These are phyloP conservation scores for Pseudocercospora macadamiae DNA, from an alignment of 2,329 filamentous ascomycete species.

Conservation along the genomic window DNA sequence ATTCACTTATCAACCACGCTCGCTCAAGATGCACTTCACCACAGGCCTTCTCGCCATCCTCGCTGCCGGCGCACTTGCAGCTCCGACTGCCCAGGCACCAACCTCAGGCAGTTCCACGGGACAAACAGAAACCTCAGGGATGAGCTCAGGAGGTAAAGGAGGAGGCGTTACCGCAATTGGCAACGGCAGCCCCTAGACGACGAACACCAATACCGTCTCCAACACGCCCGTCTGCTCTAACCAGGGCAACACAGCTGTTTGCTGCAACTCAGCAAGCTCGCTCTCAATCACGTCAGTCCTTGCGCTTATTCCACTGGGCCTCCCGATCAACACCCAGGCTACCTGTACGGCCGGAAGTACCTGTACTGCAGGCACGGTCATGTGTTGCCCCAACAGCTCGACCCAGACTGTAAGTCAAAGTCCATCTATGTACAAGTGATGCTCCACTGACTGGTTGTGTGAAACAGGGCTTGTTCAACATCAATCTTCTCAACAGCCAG, in stretches of 20 bases:
- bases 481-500: neutral
- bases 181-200: too few relatives aligned
- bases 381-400: neutral
- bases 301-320: too few relatives aligned
- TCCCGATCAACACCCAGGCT: too few relatives aligned
- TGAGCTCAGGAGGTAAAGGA: neutral
- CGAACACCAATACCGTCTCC: neutral
- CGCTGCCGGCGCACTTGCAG: neutral
- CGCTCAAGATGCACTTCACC: neutral
- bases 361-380: neutral
- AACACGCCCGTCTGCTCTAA: neutral
- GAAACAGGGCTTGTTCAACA: neutral
- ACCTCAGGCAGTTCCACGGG: too few relatives aligned
- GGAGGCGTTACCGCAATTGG: neutral
- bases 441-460: neutral
- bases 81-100: neutral
- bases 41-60: neutral
- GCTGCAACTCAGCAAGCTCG: neutral
- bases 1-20: neutral
- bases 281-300: too few relatives aligned
- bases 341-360: too few relatives aligned
- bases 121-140: too few relatives aligned
- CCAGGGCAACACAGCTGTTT: neutral
- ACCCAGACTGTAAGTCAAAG: neutral
- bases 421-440: too few relatives aligned